A percentile compares a stretch with the other conserved stretches of the same genome.
These are phyloP conservation scores for Paraphaeosphaeria minitans DNA, from an alignment of 2,329 filamentous ascomycete genomes.

Conservation along the genomic window DNA sequence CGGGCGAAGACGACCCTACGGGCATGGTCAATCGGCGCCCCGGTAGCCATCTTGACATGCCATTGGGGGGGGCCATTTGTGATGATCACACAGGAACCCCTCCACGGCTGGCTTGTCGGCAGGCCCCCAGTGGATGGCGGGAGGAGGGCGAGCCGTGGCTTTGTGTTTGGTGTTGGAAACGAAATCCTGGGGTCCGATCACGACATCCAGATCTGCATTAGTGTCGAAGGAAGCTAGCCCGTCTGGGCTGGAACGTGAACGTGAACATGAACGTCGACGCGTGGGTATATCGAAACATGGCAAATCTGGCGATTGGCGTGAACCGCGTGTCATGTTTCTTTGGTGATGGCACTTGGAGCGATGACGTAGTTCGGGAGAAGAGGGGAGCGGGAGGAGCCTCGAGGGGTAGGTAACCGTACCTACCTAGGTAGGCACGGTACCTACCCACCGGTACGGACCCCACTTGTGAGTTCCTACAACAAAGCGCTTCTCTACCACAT, in stretches of 20 bases:
- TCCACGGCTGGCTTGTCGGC: slow-evolving; percentile 16
- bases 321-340: background rate
- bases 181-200: slow-evolving; percentile 42
- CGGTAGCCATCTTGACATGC: background rate
- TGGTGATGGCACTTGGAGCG: background rate
- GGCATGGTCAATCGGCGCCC: slow-evolving; percentile 5
- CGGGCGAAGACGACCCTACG: slow-evolving; percentile 4
- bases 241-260: background rate
- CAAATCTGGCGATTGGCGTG: background rate
- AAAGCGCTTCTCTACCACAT: too few species aligned
- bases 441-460: background rate
- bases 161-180: slow-evolving; percentile 21
- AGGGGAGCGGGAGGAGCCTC: background rate
- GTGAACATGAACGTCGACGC: background rate
- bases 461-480: background rate
- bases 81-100: slow-evolving; percentile 8
- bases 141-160: slow-evolving; percentile 8
- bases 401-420: too few species aligned
- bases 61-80: slow-evolving; percentile 27
- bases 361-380: background rate
- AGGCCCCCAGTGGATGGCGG: slow-evolving; percentile 10
- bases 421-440: too few species aligned
- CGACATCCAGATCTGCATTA: slow-evolving; percentile 39
- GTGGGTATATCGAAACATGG: background rate
- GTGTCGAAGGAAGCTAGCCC: slow-evolving; percentile 11